These are phyloP conservation scores for Pseudisothecium myosuroides DNA, from an alignment of 225 moss, liverwort and hornwort genomes.

Conservation along the genomic window DNA sequence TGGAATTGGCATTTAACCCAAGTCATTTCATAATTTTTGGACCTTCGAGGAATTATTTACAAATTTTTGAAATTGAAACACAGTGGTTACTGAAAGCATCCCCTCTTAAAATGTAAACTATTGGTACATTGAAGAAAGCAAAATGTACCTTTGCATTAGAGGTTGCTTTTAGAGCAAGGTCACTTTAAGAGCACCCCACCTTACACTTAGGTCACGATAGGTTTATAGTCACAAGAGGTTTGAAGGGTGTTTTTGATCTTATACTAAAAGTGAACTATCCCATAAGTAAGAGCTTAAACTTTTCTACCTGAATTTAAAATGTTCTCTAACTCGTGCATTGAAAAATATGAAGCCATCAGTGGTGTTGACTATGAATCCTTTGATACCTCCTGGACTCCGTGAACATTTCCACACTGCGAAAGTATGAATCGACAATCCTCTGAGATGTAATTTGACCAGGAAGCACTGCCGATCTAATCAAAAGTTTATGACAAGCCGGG, in stretches of 20 bases:
- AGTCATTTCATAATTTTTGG: too few species aligned
- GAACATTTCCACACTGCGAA: not conserved
- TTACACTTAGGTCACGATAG: not conserved
- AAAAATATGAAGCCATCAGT: not conserved
- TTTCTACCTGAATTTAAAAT: not conserved
- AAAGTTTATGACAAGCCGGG: not conserved
- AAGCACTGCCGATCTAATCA: not conserved
- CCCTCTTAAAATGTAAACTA: too few species aligned
- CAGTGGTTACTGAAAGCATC: too few species aligned
- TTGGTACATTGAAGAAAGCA: too few species aligned
- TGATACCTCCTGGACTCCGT: too few species aligned
- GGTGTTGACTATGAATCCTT: not conserved
- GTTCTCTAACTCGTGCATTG: not conserved
- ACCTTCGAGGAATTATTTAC: too few species aligned
- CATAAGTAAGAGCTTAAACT: not conserved
- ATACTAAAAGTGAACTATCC: not conserved
- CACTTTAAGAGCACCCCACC: too few species aligned
- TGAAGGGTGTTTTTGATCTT: not conserved
- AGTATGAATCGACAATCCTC: not conserved
- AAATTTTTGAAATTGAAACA: too few species aligned
- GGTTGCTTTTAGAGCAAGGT: too few species aligned
- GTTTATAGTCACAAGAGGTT: not conserved
- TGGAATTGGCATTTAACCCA: too few species aligned
- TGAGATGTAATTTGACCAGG: not conserved
- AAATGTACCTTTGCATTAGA: too few species aligned